Base-by-base conservation (phyloP, 163 green algal species). In the Chlorella variabilis region DNA sequence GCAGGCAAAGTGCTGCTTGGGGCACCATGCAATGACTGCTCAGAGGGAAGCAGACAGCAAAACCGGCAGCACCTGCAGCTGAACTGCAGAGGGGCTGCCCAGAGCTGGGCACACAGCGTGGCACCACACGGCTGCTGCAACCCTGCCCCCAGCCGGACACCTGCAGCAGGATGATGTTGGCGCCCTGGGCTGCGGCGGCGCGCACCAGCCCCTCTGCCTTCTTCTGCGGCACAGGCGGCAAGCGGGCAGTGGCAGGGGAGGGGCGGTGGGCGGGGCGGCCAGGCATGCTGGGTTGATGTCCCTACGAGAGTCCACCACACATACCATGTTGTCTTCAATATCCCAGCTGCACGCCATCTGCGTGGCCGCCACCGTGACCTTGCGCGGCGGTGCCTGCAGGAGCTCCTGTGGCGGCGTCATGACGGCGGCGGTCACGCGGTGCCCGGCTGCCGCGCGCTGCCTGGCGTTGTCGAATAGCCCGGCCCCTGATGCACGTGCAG, bases 131-230 rank as follows among this genome's bases (percentile, higher is more conserved):
- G 31, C 33, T 42, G 9, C 20, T 23, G 29, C 3, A 62, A 9
- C 20, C 4, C 23, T 5, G 15, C 54, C 49, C 31, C 75, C n/a
- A 63, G 33, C 76, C 25, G 45, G 11, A 54, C 36, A 89, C 90
- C 87, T 94, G 91, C 15, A 94, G 75, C 61, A 94, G 84, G 63
- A 94, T 93, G 68, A 94, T 88, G 34, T 94, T 87, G 20, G 90
- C 91, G 0, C 91, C 91, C 21, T 83, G 79, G 1, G 77, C 75
- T 13, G 90, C 89, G 31, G 91, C 91, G 13, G 86, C 68, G 4
- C 90, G 85, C 15, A 94, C 84, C 8, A 88, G 59, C 36, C 81
- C 63, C 80, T 94, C 90, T 5, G 88, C 91, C 61, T 92, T 94
- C 11, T 31, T 83, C 86, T 90, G 86, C 38, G 71, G 15, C n/a